These are phyloP conservation scores for Pelagophyceae sp. DNA, from an alignment of 352 stramenopile genomes.

Conservation along the genomic window DNA sequence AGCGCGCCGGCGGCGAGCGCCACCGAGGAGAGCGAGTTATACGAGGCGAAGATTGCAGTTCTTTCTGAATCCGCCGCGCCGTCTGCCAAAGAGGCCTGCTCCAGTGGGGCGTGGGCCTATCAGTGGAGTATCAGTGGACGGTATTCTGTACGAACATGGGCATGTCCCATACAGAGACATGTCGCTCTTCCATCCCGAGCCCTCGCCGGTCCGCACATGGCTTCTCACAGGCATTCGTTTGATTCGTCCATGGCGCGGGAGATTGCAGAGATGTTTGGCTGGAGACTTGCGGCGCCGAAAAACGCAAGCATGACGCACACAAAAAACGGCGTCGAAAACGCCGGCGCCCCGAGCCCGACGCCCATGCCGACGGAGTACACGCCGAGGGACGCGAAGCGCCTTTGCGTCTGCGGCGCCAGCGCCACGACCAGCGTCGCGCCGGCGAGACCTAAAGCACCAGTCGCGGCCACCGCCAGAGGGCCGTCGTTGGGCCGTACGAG, in stretches of 20 bases:
- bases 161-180: no score
- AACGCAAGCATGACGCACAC: neutral
- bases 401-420: no score
- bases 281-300: neutral
- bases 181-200: no score
- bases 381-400: no score
- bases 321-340: neutral
- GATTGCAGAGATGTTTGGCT: neutral
- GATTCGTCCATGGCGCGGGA: no score
- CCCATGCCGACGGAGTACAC: neutral
- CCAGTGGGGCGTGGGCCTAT: neutral
- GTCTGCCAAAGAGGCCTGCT: neutral
- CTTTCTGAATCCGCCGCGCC: neutral
- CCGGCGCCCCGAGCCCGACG: neutral
- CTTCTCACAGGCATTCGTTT: no score
- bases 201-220: no score
- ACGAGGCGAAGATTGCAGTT: neutral
- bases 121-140: no score
- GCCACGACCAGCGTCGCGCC: neutral
- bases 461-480: no score
- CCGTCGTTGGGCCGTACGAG: no score
- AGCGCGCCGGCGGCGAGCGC: neutral
- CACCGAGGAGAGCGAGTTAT: neutral
- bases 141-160: no score
- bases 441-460: no score